Base-by-base conservation (phyloP, 2,329 filamentous ascomycete species). In the Ascosphaera apis region DNA sequence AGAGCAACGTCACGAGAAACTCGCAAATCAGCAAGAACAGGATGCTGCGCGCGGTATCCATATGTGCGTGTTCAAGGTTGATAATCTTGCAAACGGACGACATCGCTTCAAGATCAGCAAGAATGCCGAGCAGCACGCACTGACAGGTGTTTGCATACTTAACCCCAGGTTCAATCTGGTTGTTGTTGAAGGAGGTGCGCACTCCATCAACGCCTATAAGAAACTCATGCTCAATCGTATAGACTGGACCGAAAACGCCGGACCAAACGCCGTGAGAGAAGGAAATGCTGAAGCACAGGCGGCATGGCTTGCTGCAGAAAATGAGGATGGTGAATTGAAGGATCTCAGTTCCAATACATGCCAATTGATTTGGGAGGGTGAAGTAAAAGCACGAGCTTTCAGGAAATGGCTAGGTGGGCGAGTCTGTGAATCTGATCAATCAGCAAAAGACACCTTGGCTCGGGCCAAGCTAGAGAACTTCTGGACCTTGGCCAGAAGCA, bases 191-290 rank as follows among this genome's bases (percentile, higher is more conserved):
- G 88, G 86, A 23, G 88, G 88, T 28, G 64, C 73, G 40, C 76
- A 88, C 58, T 78, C 76, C 40, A 77, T 88, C 51, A 72, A 71
- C 36, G 75, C 76, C 42, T 95, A 86, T 62, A 82, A 78, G 53
- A 93, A 92, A 53, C 65, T 98, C 19, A 84, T 98, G 80, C 63
- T 91, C 31, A 76, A 86, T 45, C 82, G 88, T 34, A 83, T 95
- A 48, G 77, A 91, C 53, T 98, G 91, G 88, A 78, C 77, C 2
- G 84, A 95, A 51, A 92, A 91, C 46, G 67, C 71, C 0, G 72
- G 73, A 2, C 75, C 83, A 0, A 65, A 71, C 28, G 65, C 48
- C 7, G 58, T 54, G 21, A 55, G 58, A 37, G 60, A 72, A 40
- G 66, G 64, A 27, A 74, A 73, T 39, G 63, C 66, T 38, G 69